Evolutionary conservation across 2,329 filamentous ascomycete species (phyloP).

Genomic region (Trichoderma aggressivum): DNA sequence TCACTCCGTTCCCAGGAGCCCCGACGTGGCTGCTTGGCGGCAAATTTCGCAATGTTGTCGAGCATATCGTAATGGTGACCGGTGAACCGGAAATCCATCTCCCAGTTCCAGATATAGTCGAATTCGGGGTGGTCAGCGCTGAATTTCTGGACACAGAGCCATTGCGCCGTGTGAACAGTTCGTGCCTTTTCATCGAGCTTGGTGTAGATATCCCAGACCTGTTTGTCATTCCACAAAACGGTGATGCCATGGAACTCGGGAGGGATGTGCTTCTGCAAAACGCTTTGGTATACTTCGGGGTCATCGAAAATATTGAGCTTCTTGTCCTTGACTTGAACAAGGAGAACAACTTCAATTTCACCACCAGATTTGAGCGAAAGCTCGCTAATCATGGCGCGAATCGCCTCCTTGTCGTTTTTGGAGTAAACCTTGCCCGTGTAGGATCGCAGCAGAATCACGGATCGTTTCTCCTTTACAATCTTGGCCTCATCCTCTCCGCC

Average conservation of each 20-base stretch:
- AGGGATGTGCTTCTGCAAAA: conserved; percentile 62
- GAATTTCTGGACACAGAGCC: conserved; percentile 73
- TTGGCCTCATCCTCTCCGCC: conserved; percentile 17
- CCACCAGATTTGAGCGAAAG: conserved; percentile 71
- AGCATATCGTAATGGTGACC: conserved; percentile 81
- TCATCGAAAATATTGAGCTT: conserved; percentile 57
- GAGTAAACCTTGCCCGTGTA: conserved; percentile 74
- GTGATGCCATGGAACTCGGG: conserved; percentile 67
- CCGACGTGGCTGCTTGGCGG: conserved; percentile 64
- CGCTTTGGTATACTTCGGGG: conserved; percentile 54
- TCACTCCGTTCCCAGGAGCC: conserved; percentile 72
- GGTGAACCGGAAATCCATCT: conserved; percentile 75
- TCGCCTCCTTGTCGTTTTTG: conserved; percentile 72
- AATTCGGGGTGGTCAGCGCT: conserved; percentile 73
- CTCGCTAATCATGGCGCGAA: conserved; percentile 77
- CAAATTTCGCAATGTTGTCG: conserved; percentile 61
- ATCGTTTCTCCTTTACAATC: conserved; percentile 49
- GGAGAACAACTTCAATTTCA: conserved; percentile 75
- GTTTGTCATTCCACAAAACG: conserved; percentile 69
- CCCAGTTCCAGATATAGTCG: conserved; percentile 84
- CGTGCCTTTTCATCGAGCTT: conserved; percentile 58
- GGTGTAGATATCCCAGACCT: conserved; percentile 75
- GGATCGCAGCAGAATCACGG: conserved; percentile 71
- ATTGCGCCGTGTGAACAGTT: conserved; percentile 60
- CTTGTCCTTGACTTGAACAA: conserved; percentile 72